Conservation (phyloP, 345 rosid genomes). For the Citrus cavaleriei region DNA sequence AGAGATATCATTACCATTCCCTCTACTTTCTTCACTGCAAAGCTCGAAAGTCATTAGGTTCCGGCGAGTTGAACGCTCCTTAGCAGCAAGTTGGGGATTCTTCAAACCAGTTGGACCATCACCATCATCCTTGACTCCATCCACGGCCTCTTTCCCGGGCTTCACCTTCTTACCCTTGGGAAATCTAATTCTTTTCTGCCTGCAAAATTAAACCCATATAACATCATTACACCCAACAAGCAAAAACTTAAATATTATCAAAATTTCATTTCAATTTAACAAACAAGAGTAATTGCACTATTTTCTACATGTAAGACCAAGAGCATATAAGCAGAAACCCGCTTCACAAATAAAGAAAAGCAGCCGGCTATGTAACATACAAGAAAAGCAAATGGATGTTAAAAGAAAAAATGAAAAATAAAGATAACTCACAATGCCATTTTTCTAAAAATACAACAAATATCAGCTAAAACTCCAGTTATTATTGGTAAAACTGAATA, state of each 20-base stretch:
- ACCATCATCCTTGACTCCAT: conserved; percentile 24
- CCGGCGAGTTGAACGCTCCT: conserved; percentile 77
- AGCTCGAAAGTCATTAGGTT: conserved; percentile 51
- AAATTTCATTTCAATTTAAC: neutral
- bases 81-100: conserved; percentile 65
- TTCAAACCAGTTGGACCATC: conserved; percentile 21
- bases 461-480: neutral
- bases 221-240: neutral
- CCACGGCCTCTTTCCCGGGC: conserved; percentile 41
- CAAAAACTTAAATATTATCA: neutral
- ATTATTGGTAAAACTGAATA: neutral
- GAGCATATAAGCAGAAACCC: neutral
- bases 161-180: conserved; percentile 91
- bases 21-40: conserved; percentile 40
- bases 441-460: neutral
- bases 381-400: neutral
- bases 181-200: conserved; percentile 82
- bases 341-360: neutral
- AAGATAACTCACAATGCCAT: neutral
- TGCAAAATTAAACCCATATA: conserved; percentile 24
- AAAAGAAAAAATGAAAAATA: neutral
- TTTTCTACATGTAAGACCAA: conserved; percentile 55
- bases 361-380: neutral
- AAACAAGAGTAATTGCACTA: neutral
- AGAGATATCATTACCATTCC: conserved; percentile 23